These are phyloP conservation scores for Erodium texanum DNA, from an alignment of 441 rosid species.

Conservation along the genomic window DNA sequence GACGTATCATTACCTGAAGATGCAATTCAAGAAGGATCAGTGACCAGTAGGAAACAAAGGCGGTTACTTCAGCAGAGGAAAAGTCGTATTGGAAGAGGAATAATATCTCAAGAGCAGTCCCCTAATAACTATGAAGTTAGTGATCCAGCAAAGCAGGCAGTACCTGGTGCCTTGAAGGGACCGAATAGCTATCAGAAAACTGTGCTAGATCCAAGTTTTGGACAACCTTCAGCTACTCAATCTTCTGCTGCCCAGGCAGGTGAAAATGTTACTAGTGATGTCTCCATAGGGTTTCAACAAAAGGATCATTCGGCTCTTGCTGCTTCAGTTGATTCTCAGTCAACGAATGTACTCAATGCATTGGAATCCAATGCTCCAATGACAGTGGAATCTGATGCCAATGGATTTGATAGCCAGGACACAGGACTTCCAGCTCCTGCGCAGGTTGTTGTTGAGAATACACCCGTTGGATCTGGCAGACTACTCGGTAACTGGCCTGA, in stretches of 20 bases:
- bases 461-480: constrained; percentile 96
- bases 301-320: constrained; percentile 36
- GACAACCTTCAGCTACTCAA: constrained; percentile 30
- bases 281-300: constrained; percentile 39
- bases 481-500: constrained; percentile 93
- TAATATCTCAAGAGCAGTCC: constrained; percentile 52
- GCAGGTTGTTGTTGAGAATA: constrained; percentile 90
- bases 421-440: constrained; percentile 90
- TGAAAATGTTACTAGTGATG: constrained; percentile 40
- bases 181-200: constrained; percentile 45
- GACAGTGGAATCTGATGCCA: constrained; percentile 38
- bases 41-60: constrained; percentile 71
- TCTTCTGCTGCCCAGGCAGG: constrained; percentile 34
- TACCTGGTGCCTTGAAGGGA: constrained; percentile 35
- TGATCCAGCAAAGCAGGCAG: constrained; percentile 42
- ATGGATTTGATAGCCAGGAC: constrained; percentile 36
- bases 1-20: constrained; percentile 53
- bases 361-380: constrained; percentile 39
- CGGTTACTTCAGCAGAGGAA: constrained; percentile 89
- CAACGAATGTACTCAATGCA: constrained; percentile 33
- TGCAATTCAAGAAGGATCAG: constrained; percentile 60
- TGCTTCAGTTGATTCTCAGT: constrained; percentile 35
- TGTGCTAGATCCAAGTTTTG: constrained; percentile 36
- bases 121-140: constrained; percentile 48
- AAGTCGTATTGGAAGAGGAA: constrained; percentile 53